These are phyloP conservation scores for Triticum dicoccoides DNA, from an alignment of 176 grass and related monocot species.

Conservation along the genomic window DNA sequence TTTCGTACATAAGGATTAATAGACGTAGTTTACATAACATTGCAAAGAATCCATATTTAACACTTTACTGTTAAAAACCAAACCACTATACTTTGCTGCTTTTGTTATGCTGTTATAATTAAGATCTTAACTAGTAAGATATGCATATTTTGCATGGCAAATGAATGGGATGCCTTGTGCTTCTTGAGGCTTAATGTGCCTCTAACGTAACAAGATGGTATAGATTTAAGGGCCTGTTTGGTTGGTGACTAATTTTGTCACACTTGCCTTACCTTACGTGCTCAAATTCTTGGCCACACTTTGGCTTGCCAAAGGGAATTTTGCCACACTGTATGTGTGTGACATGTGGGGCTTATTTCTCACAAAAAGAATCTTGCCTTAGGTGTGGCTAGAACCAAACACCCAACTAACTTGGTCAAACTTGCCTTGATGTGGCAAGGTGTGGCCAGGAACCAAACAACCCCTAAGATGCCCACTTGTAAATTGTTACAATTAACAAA, in stretches of 20 bases:
- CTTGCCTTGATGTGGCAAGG: too few species aligned
- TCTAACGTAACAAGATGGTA: not conserved
- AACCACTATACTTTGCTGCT: not conserved
- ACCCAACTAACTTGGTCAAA: too few species aligned
- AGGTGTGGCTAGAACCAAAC: too few species aligned
- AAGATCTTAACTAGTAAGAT: not conserved
- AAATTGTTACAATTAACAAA: not conserved
- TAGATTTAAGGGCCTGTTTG: not conserved
- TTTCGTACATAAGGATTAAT: not conserved
- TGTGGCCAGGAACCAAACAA: too few species aligned
- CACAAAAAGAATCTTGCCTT: too few species aligned
- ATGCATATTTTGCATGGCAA: not conserved
- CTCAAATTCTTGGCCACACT: too few species aligned
- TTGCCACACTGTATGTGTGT: too few species aligned
- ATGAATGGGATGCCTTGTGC: not conserved
- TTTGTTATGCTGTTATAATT: not conserved
- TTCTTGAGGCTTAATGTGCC: not conserved
- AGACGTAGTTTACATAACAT: not conserved
- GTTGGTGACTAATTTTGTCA: too few species aligned
- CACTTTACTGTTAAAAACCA: not conserved
- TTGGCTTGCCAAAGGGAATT: too few species aligned
- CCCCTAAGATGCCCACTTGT: not conserved
- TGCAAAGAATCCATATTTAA: not conserved
- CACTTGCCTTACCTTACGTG: too few species aligned
- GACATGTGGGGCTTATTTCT: too few species aligned